Evolutionary conservation across 768 basidiomycete genomes (phyloP).

Genomic region (Trametes villosa): DNA sequence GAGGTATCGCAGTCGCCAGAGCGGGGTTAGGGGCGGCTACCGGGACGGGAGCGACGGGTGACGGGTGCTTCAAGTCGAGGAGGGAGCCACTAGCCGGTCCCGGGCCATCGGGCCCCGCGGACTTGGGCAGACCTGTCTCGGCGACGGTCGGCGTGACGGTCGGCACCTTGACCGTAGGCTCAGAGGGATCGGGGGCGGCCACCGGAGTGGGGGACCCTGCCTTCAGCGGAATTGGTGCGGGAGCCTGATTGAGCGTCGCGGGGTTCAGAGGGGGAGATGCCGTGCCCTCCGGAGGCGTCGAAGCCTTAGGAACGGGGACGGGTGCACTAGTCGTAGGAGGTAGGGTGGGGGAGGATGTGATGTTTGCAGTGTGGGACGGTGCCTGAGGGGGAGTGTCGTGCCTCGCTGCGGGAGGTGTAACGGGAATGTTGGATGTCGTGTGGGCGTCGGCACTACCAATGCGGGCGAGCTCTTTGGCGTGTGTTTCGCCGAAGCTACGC

Average conservation of each 20-base stretch:
- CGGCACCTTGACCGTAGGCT: constrained; percentile 36
- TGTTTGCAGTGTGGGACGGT: constrained; percentile 18
- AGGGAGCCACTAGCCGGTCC: constrained; percentile 71
- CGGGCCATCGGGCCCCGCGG: constrained; percentile 60
- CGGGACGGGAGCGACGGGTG: not conserved
- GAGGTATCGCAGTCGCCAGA: not conserved
- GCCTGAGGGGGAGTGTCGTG: constrained; percentile 20
- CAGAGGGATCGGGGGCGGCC: constrained; percentile 36
- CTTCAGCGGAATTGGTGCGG: constrained; percentile 30
- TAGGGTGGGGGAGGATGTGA: constrained; percentile 11
- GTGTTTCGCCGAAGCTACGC: constrained; percentile 83
- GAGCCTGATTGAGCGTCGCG: constrained; percentile 34
- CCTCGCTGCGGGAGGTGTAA: constrained; percentile 46
- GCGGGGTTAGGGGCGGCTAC: constrained; percentile 8
- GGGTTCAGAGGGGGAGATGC: constrained; percentile 37
- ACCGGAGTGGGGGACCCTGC: constrained; percentile 27
- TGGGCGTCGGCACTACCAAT: constrained; percentile 45
- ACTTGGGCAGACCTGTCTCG: constrained; percentile 76
- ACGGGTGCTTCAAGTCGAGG: constrained; percentile 46
- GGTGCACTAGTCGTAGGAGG: not conserved
- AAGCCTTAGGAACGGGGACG: constrained; percentile 4
- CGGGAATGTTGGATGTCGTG: constrained; percentile 39
- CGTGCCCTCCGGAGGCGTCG: constrained; percentile 22
- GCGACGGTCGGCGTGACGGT: constrained; percentile 64
- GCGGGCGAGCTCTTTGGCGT: constrained; percentile 70